Evolutionary conservation across 2,329 filamentous ascomycete species (phyloP).

Genomic region (Parastagonospora nodorum): DNA sequence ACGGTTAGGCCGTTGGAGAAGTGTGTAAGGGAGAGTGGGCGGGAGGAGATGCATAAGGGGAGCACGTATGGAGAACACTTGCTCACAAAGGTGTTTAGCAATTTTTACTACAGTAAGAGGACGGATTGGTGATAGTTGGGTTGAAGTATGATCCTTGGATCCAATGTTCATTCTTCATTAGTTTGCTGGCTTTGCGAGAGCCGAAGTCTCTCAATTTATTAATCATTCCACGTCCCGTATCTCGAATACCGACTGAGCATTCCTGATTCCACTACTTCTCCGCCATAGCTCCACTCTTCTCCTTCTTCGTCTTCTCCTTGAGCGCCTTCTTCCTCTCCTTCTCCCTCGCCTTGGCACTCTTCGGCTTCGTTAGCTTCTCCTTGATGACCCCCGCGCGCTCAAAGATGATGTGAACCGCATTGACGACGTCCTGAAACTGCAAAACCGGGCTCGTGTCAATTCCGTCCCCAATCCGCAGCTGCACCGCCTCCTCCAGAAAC

Average conservation of each 20-base stretch:
- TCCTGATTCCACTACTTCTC: slow-evolving; percentile 13
- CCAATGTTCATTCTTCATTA: too few species aligned
- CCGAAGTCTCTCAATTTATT: too few species aligned
- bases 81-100: slow-evolving; percentile 49
- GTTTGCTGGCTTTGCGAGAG: too few species aligned
- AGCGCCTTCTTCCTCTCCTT: slow-evolving; percentile 7
- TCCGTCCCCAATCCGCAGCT: slow-evolving; percentile 1
- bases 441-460: slow-evolving; percentile 1
- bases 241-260: background rate
- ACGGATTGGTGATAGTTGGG: slow-evolving; percentile 26
- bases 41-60: slow-evolving; percentile 33
- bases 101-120: slow-evolving; percentile 45
- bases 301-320: slow-evolving; percentile 7
- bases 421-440: slow-evolving; percentile 5
- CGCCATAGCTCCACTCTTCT: background rate
- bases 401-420: slow-evolving; percentile 10
- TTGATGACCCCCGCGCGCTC: slow-evolving; percentile 12
- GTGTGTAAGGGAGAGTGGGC: slow-evolving; percentile 44
- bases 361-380: slow-evolving; percentile 9
- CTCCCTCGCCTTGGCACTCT: slow-evolving; percentile 7
- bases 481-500: slow-evolving; percentile 7
- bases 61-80: slow-evolving; percentile 52
- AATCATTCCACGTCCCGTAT: too few species aligned
- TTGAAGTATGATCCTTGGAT: background rate
- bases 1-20: slow-evolving; percentile 44